Evolutionary conservation across 345 rosid genomes (phyloP).

Genomic region (Syzygium oleosum): DNA sequence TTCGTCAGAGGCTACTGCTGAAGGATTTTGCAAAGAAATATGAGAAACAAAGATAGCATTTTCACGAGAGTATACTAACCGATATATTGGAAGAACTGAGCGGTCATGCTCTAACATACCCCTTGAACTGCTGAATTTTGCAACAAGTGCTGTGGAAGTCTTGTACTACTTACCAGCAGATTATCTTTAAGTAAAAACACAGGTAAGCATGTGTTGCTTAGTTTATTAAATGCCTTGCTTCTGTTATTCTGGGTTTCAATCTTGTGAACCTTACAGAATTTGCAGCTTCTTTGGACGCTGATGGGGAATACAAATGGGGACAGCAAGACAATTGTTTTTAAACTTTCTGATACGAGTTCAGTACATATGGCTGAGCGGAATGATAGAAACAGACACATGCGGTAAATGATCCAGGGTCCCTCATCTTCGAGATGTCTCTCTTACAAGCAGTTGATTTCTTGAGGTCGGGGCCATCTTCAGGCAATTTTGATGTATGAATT

Average conservation of each 20-base stretch:
- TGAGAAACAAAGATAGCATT: slow-evolving; percentile 28
- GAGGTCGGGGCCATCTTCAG: not conserved
- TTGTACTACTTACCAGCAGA: not conserved
- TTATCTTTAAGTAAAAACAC: not conserved
- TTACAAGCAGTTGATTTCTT: not conserved
- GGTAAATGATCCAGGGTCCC: not conserved
- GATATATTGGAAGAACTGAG: not conserved
- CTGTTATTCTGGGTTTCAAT: not conserved
- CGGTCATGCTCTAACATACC: not conserved
- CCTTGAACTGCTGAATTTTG: not conserved
- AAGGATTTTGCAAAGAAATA: slow-evolving; percentile 69
- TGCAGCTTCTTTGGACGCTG: not conserved
- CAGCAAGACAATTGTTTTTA: not conserved
- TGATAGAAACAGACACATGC: not conserved
- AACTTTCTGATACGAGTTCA: not conserved
- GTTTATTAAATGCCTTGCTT: not conserved
- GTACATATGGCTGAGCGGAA: not conserved
- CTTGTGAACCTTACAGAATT: not conserved
- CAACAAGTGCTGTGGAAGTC: not conserved
- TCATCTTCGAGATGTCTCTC: not conserved
- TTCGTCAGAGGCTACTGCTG: slow-evolving; percentile 66
- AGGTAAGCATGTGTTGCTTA: not conserved
- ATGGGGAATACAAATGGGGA: not conserved
- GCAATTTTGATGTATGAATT: not conserved
- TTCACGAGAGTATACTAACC: not conserved